Evolutionary conservation across 345 rosid species (phyloP).

Genomic region (Corymbia maculata): DNA sequence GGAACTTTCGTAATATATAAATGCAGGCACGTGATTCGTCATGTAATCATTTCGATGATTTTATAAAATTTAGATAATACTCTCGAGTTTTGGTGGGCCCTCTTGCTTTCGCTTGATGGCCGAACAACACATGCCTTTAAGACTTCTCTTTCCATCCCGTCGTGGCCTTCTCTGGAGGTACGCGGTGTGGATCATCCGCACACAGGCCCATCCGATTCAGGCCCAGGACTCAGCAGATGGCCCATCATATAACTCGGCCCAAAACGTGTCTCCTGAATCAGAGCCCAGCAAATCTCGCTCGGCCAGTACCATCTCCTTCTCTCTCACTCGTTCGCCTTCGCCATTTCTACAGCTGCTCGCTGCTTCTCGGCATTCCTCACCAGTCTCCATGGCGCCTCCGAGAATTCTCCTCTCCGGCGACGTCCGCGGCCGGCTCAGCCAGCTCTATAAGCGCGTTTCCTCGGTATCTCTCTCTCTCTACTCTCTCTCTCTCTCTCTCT

Average conservation of each 20-base stretch:
- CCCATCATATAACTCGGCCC: neutral
- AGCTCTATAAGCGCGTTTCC: conserved; percentile 80
- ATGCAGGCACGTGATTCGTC: neutral
- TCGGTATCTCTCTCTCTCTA: conserved; percentile 26
- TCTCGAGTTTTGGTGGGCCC: neutral
- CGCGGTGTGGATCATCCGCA: neutral
- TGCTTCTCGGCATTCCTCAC: neutral
- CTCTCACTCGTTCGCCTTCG: neutral
- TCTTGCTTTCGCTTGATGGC: neutral
- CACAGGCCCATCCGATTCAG: neutral
- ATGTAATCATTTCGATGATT: neutral
- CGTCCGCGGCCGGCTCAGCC: conserved; percentile 70
- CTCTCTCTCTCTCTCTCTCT: neutral
- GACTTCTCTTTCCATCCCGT: neutral
- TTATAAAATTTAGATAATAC: neutral
- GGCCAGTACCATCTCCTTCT: neutral
- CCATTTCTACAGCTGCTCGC: neutral
- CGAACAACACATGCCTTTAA: neutral
- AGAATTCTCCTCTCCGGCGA: conserved; percentile 82
- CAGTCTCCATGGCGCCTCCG: conserved; percentile 51
- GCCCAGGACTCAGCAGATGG: neutral
- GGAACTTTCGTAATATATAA: neutral
- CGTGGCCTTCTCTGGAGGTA: neutral
- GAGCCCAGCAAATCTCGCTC: neutral
- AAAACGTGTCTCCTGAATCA: neutral